Conservation (phyloP, 257 asterid species). For the Penstemon newberryi region DNA sequence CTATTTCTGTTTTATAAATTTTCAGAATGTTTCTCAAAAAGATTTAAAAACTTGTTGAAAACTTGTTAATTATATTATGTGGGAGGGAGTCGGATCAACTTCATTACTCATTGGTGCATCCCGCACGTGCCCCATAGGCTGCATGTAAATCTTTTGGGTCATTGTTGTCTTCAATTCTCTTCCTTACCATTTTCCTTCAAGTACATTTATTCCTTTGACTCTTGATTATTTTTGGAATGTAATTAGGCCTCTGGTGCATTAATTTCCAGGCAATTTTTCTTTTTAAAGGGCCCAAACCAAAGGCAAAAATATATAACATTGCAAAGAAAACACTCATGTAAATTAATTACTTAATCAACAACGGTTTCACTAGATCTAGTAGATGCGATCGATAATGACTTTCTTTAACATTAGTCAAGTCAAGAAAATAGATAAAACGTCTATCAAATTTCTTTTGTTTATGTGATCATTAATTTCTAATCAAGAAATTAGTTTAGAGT, state of each 20-base stretch:
- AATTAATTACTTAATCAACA: too few relatives aligned
- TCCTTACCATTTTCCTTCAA: not conserved
- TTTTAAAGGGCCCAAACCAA: conserved; percentile 14
- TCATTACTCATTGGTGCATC: too few relatives aligned
- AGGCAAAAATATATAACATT: conserved; percentile 2
- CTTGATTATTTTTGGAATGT: conserved; percentile 2
- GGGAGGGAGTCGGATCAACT: too few relatives aligned
- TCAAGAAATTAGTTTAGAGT: conserved; percentile 29
- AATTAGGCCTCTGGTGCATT: conserved; percentile 3
- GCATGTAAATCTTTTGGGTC: conserved; percentile 18
- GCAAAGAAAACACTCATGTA: too few relatives aligned
- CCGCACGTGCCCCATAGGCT: conserved; percentile 2
- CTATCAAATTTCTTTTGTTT: conserved; percentile 1
- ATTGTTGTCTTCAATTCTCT: conserved; percentile 10
- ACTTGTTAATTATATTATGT: too few relatives aligned
- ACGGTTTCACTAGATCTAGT: too few relatives aligned
- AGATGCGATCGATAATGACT: conserved; percentile 11
- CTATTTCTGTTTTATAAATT: too few relatives aligned
- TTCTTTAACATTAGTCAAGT: conserved; percentile 26
- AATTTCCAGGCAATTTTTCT: not conserved
- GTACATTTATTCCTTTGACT: conserved; percentile 1
- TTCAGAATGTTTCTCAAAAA: too few relatives aligned
- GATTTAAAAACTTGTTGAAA: too few relatives aligned
- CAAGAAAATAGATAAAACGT: conserved; percentile 19
- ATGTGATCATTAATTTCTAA: conserved; percentile 26